Base-by-base conservation (phyloP, 2,329 filamentous ascomycete genomes). In the Botrytis deweyae region DNA sequence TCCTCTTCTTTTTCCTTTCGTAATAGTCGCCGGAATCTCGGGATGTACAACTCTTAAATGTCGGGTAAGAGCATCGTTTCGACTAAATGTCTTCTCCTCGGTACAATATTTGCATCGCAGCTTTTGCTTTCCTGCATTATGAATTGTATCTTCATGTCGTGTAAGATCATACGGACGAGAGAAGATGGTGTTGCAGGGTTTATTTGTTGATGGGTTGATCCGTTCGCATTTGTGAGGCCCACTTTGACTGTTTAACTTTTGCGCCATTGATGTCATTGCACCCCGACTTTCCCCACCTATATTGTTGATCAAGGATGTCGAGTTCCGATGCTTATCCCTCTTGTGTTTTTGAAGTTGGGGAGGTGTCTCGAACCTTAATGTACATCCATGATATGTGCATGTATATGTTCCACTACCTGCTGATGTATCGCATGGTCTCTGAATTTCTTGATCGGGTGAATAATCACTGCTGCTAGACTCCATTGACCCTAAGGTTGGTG, bases 151-250 rank as follows among this genome's bases (percentile, higher is more conserved):
- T 82, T 99, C 96, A 81, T 99, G 96, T 36, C 96, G 88, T 0
- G 96, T 99, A 70, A 99, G 87, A 83, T 99, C 96, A 86, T 99
- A 99, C 1, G 96, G 96, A 33, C 96, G 88, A 0, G 95, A 98
- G 83, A 99, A 98, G 72, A 97, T 87, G 0, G 94, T 97, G 81
- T 93, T 95, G 87, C 96, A 98, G 0, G 94, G 92, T 84, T 98
- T 98, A 76, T 94, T 93, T 0, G 96, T 98, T 76, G 93, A 95
- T 2, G 95, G 95, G 83, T 98, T 98, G 84, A 95, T 93, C 77
- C 95, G 90, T 80, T 95, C 93, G 83, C 96, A 99, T 79, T 91
- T 92, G 85, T 98, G 96, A 46, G 96, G 96, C 0, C 96, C 96
- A 16, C 94, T 93, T 82, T 98, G 96, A 8, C 92, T 95, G 81